Base-by-base conservation (phyloP, 192 early-diverging fungal genomes). In the Entomortierella chlamydospora region DNA sequence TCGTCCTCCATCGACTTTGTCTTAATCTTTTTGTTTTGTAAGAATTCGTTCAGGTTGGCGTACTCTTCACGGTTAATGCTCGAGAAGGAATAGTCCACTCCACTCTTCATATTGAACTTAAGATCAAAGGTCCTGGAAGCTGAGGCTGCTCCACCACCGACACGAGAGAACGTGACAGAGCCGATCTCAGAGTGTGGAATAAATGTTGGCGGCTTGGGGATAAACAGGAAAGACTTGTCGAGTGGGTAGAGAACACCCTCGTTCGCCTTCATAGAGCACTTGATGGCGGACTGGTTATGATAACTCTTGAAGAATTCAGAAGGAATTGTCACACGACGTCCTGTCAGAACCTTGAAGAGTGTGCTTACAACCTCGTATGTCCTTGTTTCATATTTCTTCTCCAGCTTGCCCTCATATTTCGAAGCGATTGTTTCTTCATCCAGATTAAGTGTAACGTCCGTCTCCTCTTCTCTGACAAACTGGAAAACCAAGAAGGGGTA, bases 401-500 rank as follows among this genome's bases (percentile, higher is more conserved):
- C 86, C 53, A 99, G 85, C 61, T 87, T 89, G 65, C 87, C 92
- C 20, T 90, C 89, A 81, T 93, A 95, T 78, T 90, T 88, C 26
- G 79, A 85, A 33, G 87, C 84, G 20, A 92, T 62, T 28, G 84
- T 87, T 54, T 94, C 95, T 59, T 93, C 92, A 43, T 94, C 93
- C 63, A 99, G 72, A 63, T 95, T 95, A 37, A 97, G 81, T 13
- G 91, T 87, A 17, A 93, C 77, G 37, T 97, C 95, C 10, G 89
- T 86, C 67, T 99, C 97, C 63, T 97, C 93, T 67, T 98, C 98
- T 30, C 91, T 84, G 30, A 93, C 91, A 87, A 99, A 98, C 85
- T 99, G 98, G 82, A 98, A 92, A 1, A 98, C 95, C 81, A 99
- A 78, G 84, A 94, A 97, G 11, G 94, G 94, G 84, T 99, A 97